A percentile compares a stretch with the other conserved stretches of the same genome.
phyloP scores from a whole-genome alignment of 441 rosid species.

The Raphanus hybrid region DNA sequence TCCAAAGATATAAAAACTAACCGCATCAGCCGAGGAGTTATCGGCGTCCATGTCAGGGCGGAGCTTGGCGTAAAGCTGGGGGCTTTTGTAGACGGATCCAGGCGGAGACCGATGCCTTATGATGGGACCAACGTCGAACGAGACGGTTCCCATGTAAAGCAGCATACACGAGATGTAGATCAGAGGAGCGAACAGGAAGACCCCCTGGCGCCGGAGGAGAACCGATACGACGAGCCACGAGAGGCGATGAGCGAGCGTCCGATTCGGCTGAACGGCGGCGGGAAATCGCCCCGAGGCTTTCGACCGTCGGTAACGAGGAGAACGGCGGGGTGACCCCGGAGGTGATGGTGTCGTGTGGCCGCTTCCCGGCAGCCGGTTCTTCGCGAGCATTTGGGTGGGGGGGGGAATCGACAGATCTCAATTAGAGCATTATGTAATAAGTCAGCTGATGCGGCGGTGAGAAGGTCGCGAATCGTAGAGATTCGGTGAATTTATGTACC shows the following conservation, averaged over 20 bases:
- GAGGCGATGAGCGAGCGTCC: slow-evolving; percentile 77
- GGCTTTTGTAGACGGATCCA: slow-evolving; percentile 90
- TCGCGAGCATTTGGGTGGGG: slow-evolving; percentile 92
- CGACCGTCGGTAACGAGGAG: slow-evolving; percentile 78
- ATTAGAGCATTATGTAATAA: slow-evolving; percentile 30
- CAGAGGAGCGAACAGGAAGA: slow-evolving; percentile 92
- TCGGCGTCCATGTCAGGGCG: slow-evolving; percentile 85
- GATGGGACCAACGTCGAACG: slow-evolving; percentile 74
- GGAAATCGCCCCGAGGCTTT: slow-evolving; percentile 57
- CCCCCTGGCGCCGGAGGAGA: slow-evolving; percentile 93
- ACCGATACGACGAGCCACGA: slow-evolving; percentile 84
- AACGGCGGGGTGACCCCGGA: slow-evolving; percentile 85
- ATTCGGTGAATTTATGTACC: neutral
- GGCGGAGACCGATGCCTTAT: slow-evolving; percentile 70
- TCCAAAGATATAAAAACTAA: slow-evolving; percentile 43
- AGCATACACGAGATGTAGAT: slow-evolving; percentile 93
- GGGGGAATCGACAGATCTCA: slow-evolving; percentile 29
- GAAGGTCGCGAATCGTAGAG: slow-evolving; percentile 7
- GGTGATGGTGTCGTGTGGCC: slow-evolving; percentile 97
- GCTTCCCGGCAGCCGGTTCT: slow-evolving; percentile 80
- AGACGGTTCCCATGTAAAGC: slow-evolving; percentile 85
- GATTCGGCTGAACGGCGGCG: slow-evolving; percentile 55
- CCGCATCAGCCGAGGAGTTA: slow-evolving; percentile 94
- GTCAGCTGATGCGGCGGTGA: neutral
- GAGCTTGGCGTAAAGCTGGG: slow-evolving; percentile 84